phyloP scores from a whole-genome alignment of 441 rosid species.

The Biscutella laevigata region DNA sequence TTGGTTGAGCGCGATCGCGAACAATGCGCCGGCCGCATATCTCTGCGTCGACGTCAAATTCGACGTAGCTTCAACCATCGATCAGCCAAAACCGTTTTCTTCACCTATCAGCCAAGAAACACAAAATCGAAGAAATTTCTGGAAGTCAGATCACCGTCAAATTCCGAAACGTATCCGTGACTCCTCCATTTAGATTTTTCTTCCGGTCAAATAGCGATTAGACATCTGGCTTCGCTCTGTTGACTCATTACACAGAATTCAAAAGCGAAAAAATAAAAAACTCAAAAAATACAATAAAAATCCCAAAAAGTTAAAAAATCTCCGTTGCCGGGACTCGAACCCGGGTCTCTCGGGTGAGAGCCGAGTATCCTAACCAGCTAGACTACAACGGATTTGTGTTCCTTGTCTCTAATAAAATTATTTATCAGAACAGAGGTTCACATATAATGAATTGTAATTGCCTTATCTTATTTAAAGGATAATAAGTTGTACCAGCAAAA shows the following conservation, averaged over 20 bases:
- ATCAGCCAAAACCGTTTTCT: neutral
- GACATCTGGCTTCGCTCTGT: constrained; percentile 20
- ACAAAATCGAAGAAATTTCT: neutral
- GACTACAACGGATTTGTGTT: constrained; percentile 72
- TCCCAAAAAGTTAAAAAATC: too few species aligned
- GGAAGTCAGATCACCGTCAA: constrained; percentile 22
- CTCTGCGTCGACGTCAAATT: constrained; percentile 50
- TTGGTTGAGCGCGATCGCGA: constrained; percentile 42
- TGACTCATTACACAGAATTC: neutral
- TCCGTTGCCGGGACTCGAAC: constrained; percentile 85
- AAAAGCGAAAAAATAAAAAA: neutral
- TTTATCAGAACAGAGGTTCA: too few species aligned
- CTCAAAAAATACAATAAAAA: too few species aligned
- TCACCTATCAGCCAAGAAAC: neutral
- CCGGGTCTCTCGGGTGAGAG: constrained; percentile 98
- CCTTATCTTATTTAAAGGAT: too few species aligned
- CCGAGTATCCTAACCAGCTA: constrained; percentile 97
- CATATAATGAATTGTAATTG: too few species aligned
- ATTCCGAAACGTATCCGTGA: constrained; percentile 9
- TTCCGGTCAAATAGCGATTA: neutral
- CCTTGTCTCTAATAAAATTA: too few species aligned
- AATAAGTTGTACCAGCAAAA: too few species aligned
- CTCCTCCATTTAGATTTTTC: neutral
- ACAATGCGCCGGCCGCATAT: constrained; percentile 66
- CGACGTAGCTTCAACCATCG: constrained; percentile 30